Evolutionary conservation across 768 basidiomycete genomes (phyloP), one percentile per base, ranked within the genome.

Genomic region (Kondoa subrosea): DNA sequence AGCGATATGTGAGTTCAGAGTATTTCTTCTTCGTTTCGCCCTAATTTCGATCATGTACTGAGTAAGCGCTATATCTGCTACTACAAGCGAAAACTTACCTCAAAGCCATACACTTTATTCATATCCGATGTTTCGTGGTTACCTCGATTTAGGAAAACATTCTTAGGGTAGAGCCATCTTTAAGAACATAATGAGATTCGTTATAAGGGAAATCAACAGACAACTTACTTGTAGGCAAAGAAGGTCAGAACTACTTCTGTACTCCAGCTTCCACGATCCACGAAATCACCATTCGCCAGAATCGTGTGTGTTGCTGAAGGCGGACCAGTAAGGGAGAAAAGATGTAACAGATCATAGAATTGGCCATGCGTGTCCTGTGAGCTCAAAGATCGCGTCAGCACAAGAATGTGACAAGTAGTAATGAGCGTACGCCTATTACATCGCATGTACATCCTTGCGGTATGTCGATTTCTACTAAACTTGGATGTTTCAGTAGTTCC

Each of bases 391-490:
- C 25, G 12, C n/a, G 25, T 30, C 34, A 66, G 33, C 25, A 56
- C 61, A 58, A 2, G n/a, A 40, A 57, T 57, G 30, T 30, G 77
- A 80, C 56, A 71, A 31, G 34, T 56, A 66, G 70, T 67, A 66
- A 91, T 91, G 77, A 95, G 91, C 15, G 91, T 89, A 97, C 93
- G 16, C 95, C 95, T 72, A 99, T 91, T 69, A 99, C 86, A 77
- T 97, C 91, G 75, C 87, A 85, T 0, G 86, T 91, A 66, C 85
- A 80, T 0, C 87, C 91, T 16, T 90, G 85, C 30, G 82, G 81
- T 27, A 99, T 77, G 63, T 81, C 78, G 27, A 92, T 81, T 64
- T 87, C 82, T 17, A 92, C 89, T 74, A 99, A 72, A 71, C 85
- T 91, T 69, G 87, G 84, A 74, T 91, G 89, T 72, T 85, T 82